Base-by-base conservation (phyloP, 78 protist genomes). In the Dictyostelium intermedium region DNA sequence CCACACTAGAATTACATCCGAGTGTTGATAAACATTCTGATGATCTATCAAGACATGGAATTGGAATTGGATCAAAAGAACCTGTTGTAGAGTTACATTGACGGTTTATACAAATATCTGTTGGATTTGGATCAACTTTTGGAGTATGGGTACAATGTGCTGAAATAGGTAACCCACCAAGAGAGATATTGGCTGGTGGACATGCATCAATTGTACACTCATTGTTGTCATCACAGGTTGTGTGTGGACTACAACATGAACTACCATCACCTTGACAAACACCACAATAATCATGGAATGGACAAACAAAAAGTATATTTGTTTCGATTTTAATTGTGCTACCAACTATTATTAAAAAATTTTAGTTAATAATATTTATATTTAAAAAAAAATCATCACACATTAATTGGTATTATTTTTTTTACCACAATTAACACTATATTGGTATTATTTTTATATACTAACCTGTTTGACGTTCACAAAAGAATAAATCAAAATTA, bases 401-500 rank as follows among this genome's bases (percentile, higher is more conserved):
- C n/a, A n/a, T n/a, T n/a, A n/a, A n/a, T n/a, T n/a, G n/a, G n/a
- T n/a, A n/a, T n/a, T n/a, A n/a, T n/a, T n/a, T n/a, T n/a, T n/a
- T n/a, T n/a, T n/a, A n/a, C n/a, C n/a, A n/a, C n/a, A n/a, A n/a
- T n/a, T n/a, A n/a, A n/a, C n/a, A n/a, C n/a, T n/a, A n/a, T n/a
- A n/a, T n/a, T n/a, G n/a, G n/a, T n/a, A n/a, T n/a, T n/a, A 39
- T 39, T 39, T 39, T 16, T 18, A 16, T 20, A 50, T 10, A 50
- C 61, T 50, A 47, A 50, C 61, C 23, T 10, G 95, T 72, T 3
- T 47, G 18, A 27, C 95, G 25, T 34, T 89, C 93, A 32, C 93
- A 89, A 80, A 69, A 89, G 77, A 69, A 89, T 25, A 89, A 69
- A n/a, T 80, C 86, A 32, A 93, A 93, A 32, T 63, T 9, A 72